Base-by-base conservation (phyloP, 352 stramenopile species). In the Thraustochytrium sp. region DNA sequence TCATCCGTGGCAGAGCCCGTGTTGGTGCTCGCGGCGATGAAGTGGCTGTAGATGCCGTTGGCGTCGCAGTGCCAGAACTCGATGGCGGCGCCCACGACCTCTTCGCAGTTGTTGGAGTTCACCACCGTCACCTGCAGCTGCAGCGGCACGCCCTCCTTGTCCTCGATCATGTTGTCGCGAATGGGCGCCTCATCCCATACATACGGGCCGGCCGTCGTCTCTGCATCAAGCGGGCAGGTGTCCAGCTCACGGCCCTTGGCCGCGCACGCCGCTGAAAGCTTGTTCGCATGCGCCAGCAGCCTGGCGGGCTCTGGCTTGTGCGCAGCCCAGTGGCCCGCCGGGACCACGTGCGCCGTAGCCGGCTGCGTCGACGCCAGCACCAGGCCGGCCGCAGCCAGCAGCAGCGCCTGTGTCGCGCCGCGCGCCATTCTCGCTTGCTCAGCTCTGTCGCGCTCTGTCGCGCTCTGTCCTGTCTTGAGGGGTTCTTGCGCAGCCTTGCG, bases 61-160 rank as follows among this genome's bases (percentile, higher is more conserved):
- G 65, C 65, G 4, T 77, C 65, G 46, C 65, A 77, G 65, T 77
- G 65, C 65, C 65, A 77, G 65, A 77, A 62, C 31, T 77, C 65
- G 37, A 77, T 36, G 65, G 42, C 65, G 1, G 49, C 49, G 49
- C 49, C 49, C 13, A 37, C 42, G 13, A 77, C 5, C 34, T 55
- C 42, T 3, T 77, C 65, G 65, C 65, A 77, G 13, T 23, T 77
- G 18, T 23, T 77, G 40, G 65, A 55, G 42, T 77, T 77, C 5
- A 77, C 49, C 11, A 62, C 65, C 1, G 42, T 55, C 8, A 77
- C 16, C 42, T 77, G 23, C 26, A 77, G 38, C 65, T 77, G 13
- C 21, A 77, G 64, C n/a, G 42, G 42, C 11, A 77, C 65, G 37
- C 65, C 65, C 8, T 9, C 37, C 23, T 34, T 77, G 26, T 77